Conservation (phyloP, 106 monocot genomes). For the Platanthera guangdongensis region DNA sequence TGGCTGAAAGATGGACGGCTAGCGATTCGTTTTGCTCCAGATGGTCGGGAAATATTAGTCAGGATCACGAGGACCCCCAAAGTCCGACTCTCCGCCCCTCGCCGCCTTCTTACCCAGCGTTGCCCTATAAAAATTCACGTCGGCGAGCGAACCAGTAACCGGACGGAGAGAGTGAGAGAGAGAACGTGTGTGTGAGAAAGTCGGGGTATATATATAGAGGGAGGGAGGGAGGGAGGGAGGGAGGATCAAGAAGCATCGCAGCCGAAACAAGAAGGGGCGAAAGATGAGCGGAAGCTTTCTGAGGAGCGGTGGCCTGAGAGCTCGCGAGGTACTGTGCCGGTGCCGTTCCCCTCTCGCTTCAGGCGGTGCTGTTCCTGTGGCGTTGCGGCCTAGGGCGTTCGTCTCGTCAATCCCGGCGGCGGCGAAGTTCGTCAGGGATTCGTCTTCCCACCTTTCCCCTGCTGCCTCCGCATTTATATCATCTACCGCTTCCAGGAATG, state of each 20-base stretch:
- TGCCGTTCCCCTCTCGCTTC: not conserved
- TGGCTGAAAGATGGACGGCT: no score
- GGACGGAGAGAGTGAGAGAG: not conserved
- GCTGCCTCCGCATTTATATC: slow-evolving; percentile 13
- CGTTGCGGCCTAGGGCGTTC: slow-evolving; percentile 9
- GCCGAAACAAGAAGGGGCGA: not conserved
- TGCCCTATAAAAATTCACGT: not conserved
- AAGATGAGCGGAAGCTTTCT: slow-evolving; percentile 22
- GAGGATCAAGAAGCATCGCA: not conserved
- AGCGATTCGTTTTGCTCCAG: no score
- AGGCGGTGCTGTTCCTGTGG: not conserved
- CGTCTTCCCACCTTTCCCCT: not conserved
- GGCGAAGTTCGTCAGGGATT: not conserved
- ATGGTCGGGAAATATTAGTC: not conserved
- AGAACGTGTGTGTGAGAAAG: not conserved
- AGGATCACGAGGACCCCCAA: not conserved
- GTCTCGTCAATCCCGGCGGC: slow-evolving; percentile 6
- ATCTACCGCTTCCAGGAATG: slow-evolving; percentile 14
- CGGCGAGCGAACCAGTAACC: not conserved
- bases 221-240: not conserved
- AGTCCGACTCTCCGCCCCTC: not conserved
- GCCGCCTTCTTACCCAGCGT: not conserved
- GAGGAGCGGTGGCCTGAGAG: slow-evolving; percentile 21
- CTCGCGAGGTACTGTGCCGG: slow-evolving; percentile 16
- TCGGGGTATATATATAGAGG: no score